These are phyloP conservation scores for Bjerkandera adusta DNA, from an alignment of 1,284 basidiomycete genomes.

Conservation along the genomic window DNA sequence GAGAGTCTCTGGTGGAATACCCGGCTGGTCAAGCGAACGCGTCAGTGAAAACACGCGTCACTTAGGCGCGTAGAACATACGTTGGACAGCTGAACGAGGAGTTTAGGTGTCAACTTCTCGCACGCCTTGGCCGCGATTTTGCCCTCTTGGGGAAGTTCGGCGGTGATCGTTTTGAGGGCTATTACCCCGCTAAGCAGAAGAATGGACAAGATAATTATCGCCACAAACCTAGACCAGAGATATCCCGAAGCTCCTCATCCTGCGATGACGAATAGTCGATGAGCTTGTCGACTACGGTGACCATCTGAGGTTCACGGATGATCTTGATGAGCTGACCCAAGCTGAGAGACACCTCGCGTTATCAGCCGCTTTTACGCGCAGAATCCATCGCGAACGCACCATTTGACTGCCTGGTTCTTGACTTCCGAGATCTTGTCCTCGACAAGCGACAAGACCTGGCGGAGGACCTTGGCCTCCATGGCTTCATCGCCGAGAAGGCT, in stretches of 20 bases:
- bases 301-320: constrained; percentile 80
- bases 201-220: not conserved
- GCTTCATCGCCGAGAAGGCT: constrained; percentile 79
- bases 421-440: constrained; percentile 97
- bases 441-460: constrained; percentile 79
- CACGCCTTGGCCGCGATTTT: constrained; percentile 80
- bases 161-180: constrained; percentile 94
- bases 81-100: constrained; percentile 75
- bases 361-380: too few relatives aligned
- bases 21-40: constrained; percentile 39
- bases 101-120: constrained; percentile 82
- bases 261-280: constrained; percentile 82
- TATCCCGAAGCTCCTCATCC: constrained; percentile 90
- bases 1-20: constrained; percentile 79
- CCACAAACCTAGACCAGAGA: constrained; percentile 83
- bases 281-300: constrained; percentile 82
- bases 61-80: constrained; percentile 48
- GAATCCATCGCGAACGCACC: constrained; percentile 46
- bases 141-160: constrained; percentile 81
- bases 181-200: constrained; percentile 1
- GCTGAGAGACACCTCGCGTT: constrained; percentile 37
- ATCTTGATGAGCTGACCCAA: constrained; percentile 87
- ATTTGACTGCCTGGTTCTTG: constrained; percentile 96
- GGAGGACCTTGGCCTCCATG: constrained; percentile 78
- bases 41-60: not conserved